These are phyloP conservation scores for Pisolithus microcarpus DNA, from an alignment of 768 basidiomycete species.

Conservation along the genomic window DNA sequence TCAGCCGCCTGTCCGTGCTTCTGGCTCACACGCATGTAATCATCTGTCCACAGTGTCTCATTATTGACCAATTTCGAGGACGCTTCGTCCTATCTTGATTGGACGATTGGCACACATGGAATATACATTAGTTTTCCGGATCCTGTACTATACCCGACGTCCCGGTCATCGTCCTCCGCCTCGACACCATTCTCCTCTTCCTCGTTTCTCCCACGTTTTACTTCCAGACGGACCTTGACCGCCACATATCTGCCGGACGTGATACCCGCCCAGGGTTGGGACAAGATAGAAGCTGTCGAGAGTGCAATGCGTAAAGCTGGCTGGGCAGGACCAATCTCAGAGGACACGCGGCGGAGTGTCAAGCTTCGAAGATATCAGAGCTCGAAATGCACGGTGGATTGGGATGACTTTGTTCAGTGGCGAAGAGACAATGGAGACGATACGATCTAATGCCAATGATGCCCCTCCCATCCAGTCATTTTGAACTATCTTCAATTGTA, in stretches of 20 bases:
- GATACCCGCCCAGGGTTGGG: conserved; percentile 90
- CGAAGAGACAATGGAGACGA: conserved; percentile 43
- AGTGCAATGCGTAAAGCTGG: conserved; percentile 93
- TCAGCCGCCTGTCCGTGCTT: not conserved
- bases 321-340: conserved; percentile 75
- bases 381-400: conserved; percentile 54
- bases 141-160: conserved; percentile 48
- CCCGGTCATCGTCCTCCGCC: conserved; percentile 48
- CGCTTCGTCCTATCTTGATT: conserved; percentile 79
- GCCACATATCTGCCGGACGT: conserved; percentile 95
- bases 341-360: conserved; percentile 70
- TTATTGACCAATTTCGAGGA: conserved; percentile 91
- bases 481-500: conserved; percentile 4
- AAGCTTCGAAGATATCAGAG: conserved; percentile 81
- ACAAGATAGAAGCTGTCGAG: conserved; percentile 80
- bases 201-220: conserved; percentile 46
- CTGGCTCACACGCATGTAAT: not conserved
- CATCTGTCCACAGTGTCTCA: conserved; percentile 55
- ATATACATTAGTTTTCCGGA: conserved; percentile 85
- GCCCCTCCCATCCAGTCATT: conserved; percentile 1
- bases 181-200: conserved; percentile 71
- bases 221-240: conserved; percentile 55
- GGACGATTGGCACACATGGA: conserved; percentile 89
- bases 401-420: conserved; percentile 78
- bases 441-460: conserved; percentile 18